Percentiles rank a stretch among this genome's conserved stretches.
These are phyloP conservation scores for Macrophomina tecta DNA, from an alignment of 2,329 filamentous ascomycete species.

Conservation along the genomic window DNA sequence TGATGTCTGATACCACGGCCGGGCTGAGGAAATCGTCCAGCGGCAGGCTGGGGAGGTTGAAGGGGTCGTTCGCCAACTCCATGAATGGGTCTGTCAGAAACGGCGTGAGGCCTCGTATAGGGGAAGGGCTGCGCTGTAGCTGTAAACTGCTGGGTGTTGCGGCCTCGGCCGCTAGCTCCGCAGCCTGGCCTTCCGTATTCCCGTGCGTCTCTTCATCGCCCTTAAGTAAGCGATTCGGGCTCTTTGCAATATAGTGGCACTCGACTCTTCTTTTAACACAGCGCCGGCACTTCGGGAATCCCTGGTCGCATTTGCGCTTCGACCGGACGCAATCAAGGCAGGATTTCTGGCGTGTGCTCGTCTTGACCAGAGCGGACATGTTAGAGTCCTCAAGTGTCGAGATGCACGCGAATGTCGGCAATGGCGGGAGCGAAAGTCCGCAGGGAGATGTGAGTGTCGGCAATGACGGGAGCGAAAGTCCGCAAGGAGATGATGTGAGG, in stretches of 20 bases:
- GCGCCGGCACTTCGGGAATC: slow-evolving; percentile 30
- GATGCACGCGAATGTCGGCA: no score
- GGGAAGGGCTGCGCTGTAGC: background rate
- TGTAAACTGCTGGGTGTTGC: background rate
- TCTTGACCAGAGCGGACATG: no score
- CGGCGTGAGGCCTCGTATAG: background rate
- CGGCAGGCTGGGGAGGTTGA: slow-evolving; percentile 29
- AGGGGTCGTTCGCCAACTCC: slow-evolving; percentile 29
- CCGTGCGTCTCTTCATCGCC: no score
- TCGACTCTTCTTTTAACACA: slow-evolving; percentile 29
- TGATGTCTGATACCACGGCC: slow-evolving; percentile 9
- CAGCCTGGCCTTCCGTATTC: background rate
- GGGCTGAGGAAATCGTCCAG: background rate
- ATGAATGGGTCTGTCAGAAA: slow-evolving; percentile 27
- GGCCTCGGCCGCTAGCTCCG: background rate
- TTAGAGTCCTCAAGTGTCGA: no score
- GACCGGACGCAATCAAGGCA: slow-evolving; percentile 31
- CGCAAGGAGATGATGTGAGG: no score
- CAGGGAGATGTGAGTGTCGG: background rate
- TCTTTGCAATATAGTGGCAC: background rate
- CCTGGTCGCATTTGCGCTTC: slow-evolving; percentile 33
- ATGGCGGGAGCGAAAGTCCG: background rate
- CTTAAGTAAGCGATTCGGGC: no score
- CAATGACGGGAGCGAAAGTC: background rate
- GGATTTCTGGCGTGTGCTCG: slow-evolving; percentile 30